phyloP scores from a whole-genome alignment of 257 asterid species.

The Ophiorrhiza pumila region DNA sequence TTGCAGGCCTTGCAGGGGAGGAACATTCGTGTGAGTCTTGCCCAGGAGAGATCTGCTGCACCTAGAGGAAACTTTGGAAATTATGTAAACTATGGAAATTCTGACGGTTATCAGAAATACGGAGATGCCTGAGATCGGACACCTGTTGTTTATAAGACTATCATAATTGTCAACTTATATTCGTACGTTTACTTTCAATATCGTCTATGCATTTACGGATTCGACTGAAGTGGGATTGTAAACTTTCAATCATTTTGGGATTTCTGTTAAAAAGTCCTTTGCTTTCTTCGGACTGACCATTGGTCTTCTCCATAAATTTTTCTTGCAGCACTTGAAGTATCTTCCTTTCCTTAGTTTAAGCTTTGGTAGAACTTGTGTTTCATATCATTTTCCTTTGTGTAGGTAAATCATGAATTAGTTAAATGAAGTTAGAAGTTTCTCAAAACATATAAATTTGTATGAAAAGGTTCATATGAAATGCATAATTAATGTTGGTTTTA shows the following conservation, averaged over 20 bases:
- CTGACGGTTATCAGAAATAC: slow-evolving; percentile 21
- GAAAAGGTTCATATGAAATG: too few relatives aligned
- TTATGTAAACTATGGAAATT: slow-evolving; percentile 30
- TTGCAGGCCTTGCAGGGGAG: slow-evolving; percentile 61
- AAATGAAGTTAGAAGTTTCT: too few relatives aligned
- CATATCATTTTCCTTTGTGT: too few relatives aligned
- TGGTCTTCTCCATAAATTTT: too few relatives aligned
- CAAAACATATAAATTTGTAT: too few relatives aligned
- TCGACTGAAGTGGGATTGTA: background rate
- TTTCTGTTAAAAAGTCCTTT: too few relatives aligned
- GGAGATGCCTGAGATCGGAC: slow-evolving; percentile 4
- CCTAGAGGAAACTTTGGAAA: slow-evolving; percentile 19
- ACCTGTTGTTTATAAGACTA: slow-evolving; percentile 8
- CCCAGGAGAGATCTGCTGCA: slow-evolving; percentile 50
- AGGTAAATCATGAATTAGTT: too few relatives aligned
- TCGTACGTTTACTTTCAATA: background rate
- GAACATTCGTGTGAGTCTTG: slow-evolving; percentile 58
- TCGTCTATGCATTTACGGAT: background rate
- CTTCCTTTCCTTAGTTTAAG: too few relatives aligned
- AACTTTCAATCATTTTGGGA: too few relatives aligned
- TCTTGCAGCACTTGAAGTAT: too few relatives aligned
- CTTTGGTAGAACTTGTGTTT: too few relatives aligned
- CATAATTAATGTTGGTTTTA: too few relatives aligned
- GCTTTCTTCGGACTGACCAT: slow-evolving; percentile 13
- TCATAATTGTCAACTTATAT: background rate